Evolutionary conservation across 129 eudicot species (phyloP).

Genomic region (Kitagawia praeruptora): DNA sequence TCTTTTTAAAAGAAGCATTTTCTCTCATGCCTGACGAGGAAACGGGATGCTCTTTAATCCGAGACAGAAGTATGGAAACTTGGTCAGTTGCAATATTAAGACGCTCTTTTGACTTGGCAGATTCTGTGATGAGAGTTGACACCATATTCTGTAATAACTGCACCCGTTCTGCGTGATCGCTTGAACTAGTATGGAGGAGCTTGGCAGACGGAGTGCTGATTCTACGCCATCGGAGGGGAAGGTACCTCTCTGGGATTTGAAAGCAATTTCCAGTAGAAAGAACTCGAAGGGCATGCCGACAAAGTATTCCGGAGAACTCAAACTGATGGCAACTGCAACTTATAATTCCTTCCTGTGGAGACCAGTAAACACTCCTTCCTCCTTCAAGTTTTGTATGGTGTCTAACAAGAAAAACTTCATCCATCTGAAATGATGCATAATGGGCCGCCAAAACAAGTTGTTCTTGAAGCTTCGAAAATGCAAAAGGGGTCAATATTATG

Average conservation of each 20-base stretch:
- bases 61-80: conserved; percentile 64
- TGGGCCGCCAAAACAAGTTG: conserved; percentile 96
- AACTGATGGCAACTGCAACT: conserved; percentile 91
- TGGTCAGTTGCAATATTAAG: conserved; percentile 78
- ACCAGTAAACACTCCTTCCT: conserved; percentile 87
- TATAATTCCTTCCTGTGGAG: conserved; percentile 72
- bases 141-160: conserved; percentile 12
- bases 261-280: conserved; percentile 92
- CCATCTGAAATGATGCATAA: conserved; percentile 86
- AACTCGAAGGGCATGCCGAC: conserved; percentile 91
- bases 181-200: too few relatives aligned
- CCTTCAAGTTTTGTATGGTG: conserved; percentile 34
- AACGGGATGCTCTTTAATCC: conserved; percentile 68
- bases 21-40: conserved; percentile 44
- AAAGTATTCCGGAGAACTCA: conserved; percentile 92
- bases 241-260: conserved; percentile 16
- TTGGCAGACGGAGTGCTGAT: too few relatives aligned
- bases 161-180: too few relatives aligned
- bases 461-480: conserved; percentile 94
- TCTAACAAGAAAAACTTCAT: conserved; percentile 71
- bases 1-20: conserved; percentile 25
- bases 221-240: too few relatives aligned
- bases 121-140: conserved; percentile 65
- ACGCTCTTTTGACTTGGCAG: conserved; percentile 76
- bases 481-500: conserved; percentile 74